A percentile compares a stretch with the other conserved stretches of the same genome.
Evolutionary conservation across 495 filamentous ascomycete genomes (phyloP).

Genomic region (Evernia prunastri): DNA sequence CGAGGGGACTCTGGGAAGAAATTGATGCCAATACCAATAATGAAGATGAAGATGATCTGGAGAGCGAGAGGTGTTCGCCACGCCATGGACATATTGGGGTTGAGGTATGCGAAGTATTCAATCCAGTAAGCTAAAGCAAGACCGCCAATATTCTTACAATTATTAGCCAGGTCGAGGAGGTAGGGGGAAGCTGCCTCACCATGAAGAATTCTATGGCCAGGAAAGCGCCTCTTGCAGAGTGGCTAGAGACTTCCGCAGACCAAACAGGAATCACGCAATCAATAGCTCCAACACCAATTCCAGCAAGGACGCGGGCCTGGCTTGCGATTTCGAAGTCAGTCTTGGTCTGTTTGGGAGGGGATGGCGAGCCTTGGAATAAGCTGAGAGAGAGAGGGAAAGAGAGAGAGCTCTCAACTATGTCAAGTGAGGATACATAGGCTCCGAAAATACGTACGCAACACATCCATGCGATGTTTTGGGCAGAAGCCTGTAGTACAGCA

Average conservation of each 20-base stretch:
- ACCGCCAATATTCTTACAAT: conserved; percentile 44
- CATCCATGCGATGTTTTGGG: conserved; percentile 48
- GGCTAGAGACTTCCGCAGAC: conserved; percentile 53
- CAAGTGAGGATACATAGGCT: too few relatives aligned
- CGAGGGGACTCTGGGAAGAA: conserved; percentile 59
- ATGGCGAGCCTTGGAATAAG: too few relatives aligned
- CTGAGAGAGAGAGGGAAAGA: too few relatives aligned
- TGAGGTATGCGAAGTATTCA: conserved; percentile 48
- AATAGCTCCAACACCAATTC: conserved; percentile 49
- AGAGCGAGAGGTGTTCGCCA: conserved; percentile 43
- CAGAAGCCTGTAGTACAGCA: conserved; percentile 46
- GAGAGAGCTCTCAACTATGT: too few relatives aligned
- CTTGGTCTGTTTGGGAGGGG: too few relatives aligned
- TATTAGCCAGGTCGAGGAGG: conserved; percentile 40
- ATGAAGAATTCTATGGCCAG: conserved; percentile 60
- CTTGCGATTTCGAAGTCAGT: too few relatives aligned
- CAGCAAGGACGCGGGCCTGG: conserved; percentile 44
- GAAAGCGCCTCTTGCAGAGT: conserved; percentile 62
- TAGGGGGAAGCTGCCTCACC: conserved; percentile 38
- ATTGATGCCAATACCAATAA: conserved; percentile 45
- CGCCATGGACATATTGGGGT: conserved; percentile 36
- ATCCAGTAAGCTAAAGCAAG: conserved; percentile 60
- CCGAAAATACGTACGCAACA: too few relatives aligned
- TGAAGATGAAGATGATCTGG: conserved; percentile 45
- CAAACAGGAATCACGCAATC: conserved; percentile 48